Evolutionary conservation across 768 basidiomycete species (phyloP).

Genomic region (Cystobasidium onofrii): DNA sequence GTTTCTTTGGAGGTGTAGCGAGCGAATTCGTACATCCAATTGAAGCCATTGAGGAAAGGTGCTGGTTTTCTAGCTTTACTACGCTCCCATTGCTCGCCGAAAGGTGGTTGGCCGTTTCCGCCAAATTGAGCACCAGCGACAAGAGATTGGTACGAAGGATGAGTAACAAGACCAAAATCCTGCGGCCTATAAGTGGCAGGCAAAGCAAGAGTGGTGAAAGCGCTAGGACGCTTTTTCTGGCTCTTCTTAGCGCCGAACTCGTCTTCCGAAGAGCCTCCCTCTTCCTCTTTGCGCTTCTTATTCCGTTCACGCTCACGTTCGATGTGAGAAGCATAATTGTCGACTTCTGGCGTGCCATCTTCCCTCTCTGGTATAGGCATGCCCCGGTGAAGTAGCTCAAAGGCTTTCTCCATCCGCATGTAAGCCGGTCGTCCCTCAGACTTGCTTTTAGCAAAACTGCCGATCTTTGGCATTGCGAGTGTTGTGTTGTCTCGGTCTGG

Average conservation of each 20-base stretch:
- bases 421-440: background rate
- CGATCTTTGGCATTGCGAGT: constrained; percentile 18
- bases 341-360: constrained; percentile 10
- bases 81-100: constrained; percentile 24
- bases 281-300: constrained; percentile 8
- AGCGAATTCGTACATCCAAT: constrained; percentile 28
- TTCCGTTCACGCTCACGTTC: constrained; percentile 1
- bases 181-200: background rate
- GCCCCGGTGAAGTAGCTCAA: constrained; percentile 9
- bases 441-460: constrained; percentile 7
- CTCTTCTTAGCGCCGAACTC: background rate
- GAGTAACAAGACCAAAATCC: constrained; percentile 1
- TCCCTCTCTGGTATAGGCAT: background rate
- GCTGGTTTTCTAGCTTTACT: constrained; percentile 25
- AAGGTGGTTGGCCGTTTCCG: constrained; percentile 19
- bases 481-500: constrained; percentile 45
- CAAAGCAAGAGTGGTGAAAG: background rate
- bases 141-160: background rate
- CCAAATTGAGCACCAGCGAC: constrained; percentile 23
- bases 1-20: background rate
- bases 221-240: constrained; percentile 3
- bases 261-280: constrained; percentile 14
- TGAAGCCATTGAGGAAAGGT: constrained; percentile 19
- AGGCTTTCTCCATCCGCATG: constrained; percentile 4
- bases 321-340: background rate